phyloP scores from a whole-genome alignment of 805 yeast genomes.

The Metschnikowia aberdeeniae region DNA sequence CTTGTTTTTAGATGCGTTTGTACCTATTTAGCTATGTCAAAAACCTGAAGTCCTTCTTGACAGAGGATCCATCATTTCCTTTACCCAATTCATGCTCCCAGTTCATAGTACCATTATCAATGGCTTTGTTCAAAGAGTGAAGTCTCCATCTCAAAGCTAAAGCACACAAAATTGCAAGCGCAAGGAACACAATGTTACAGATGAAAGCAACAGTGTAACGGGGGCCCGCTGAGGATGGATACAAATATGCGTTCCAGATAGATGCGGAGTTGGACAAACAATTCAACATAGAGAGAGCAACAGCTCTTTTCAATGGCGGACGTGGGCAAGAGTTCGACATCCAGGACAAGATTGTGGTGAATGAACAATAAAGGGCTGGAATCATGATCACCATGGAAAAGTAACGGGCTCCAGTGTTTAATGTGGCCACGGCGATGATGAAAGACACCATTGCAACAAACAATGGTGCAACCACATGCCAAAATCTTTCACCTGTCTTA shows the following conservation, averaged over 20 bases:
- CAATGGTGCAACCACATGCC: conserved; percentile 45
- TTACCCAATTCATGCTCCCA: conserved; percentile 49
- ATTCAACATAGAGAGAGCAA: conserved; percentile 54
- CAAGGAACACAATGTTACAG: conserved; percentile 47
- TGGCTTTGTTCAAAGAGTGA: conserved; percentile 36
- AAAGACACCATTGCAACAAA: conserved; percentile 41
- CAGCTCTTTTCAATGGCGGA: conserved; percentile 58
- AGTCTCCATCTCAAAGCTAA: conserved; percentile 37
- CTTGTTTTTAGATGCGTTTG: neutral
- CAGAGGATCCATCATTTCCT: conserved; percentile 39
- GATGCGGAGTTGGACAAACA: conserved; percentile 54
- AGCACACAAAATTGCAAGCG: conserved; percentile 38
- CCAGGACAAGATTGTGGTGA: conserved; percentile 52
- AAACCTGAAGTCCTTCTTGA: conserved; percentile 44
- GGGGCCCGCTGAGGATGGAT: conserved; percentile 44
- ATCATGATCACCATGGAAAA: conserved; percentile 59
- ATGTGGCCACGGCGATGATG: conserved; percentile 46
- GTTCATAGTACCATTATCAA: conserved; percentile 44
- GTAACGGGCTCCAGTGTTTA: conserved; percentile 54
- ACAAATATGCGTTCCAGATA: conserved; percentile 52
- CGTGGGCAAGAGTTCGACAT: conserved; percentile 53
- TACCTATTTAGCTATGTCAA: conserved; percentile 18
- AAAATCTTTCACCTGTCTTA: conserved; percentile 50
- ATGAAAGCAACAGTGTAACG: conserved; percentile 44
- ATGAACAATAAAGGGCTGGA: conserved; percentile 52